phyloP scores from a whole-genome alignment of 2,329 filamentous ascomycete genomes.

The Magnaporthiopsis incrustans region DNA sequence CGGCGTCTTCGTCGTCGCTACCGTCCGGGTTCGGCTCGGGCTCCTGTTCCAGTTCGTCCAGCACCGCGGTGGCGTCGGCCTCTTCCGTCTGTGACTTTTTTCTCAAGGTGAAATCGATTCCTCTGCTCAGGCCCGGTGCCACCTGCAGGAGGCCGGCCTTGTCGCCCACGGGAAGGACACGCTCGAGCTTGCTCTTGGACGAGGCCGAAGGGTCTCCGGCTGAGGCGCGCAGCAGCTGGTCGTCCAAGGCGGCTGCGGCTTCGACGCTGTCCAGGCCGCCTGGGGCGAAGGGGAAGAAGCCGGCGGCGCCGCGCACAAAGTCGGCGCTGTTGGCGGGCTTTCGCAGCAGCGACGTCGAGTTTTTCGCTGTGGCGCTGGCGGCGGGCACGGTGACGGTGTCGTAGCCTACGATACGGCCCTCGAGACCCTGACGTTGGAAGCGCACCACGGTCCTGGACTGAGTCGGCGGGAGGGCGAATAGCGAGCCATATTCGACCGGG shows the following conservation, averaged over 20 bases:
- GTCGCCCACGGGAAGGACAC: slow-evolving; percentile 71
- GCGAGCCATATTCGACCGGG: slow-evolving; percentile 68
- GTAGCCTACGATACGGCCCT: slow-evolving; percentile 89
- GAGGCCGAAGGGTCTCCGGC: background rate
- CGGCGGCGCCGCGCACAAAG: slow-evolving; percentile 85
- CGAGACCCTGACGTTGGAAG: slow-evolving; percentile 83
- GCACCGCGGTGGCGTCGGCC: slow-evolving; percentile 61
- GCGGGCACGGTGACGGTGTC: slow-evolving; percentile 88
- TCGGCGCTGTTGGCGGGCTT: slow-evolving; percentile 83
- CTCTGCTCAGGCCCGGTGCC: slow-evolving; percentile 75
- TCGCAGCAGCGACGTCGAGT: slow-evolving; percentile 79
- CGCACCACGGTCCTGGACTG: slow-evolving; percentile 92
- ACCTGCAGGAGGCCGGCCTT: slow-evolving; percentile 61
- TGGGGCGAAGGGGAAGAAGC: slow-evolving; percentile 90
- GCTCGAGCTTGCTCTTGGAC: slow-evolving; percentile 54
- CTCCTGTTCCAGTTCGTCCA: slow-evolving; percentile 49
- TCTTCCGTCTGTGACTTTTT: slow-evolving; percentile 41
- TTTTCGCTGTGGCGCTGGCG: slow-evolving; percentile 85
- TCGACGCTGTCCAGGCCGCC: slow-evolving; percentile 84
- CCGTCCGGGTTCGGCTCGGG: slow-evolving; percentile 27
- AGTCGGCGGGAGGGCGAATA: slow-evolving; percentile 81
- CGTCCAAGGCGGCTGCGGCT: slow-evolving; percentile 75
- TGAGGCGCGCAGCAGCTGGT: slow-evolving; percentile 50
- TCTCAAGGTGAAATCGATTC: slow-evolving; percentile 61
- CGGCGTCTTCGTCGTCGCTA: slow-evolving; percentile 19